Evolutionary conservation across 805 yeast genomes (phyloP).

Genomic region (Yarrowia osloensis): DNA sequence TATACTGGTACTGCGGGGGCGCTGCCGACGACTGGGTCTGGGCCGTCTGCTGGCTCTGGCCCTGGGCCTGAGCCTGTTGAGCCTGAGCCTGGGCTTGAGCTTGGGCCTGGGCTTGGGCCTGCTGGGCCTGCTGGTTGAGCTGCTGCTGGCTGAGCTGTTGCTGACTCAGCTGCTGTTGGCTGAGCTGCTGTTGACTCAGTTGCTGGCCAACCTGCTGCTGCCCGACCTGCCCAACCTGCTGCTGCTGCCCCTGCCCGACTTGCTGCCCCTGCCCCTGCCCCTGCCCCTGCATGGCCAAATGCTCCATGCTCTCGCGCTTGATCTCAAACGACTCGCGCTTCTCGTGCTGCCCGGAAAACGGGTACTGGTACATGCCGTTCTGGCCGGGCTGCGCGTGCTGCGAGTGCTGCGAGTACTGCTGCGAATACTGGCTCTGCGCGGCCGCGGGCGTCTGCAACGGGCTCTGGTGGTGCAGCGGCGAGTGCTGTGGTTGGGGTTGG

Average conservation of each 20-base stretch:
- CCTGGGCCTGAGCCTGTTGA: background rate
- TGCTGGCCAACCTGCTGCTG: background rate
- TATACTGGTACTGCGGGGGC: conserved; percentile 7
- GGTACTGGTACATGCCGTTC: conserved; percentile 1
- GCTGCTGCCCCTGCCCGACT: background rate
- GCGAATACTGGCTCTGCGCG: background rate
- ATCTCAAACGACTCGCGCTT: conserved; percentile 7
- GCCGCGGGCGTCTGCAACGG: background rate
- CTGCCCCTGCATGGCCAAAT: background rate
- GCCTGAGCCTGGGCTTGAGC: background rate
- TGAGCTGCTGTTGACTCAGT: background rate
- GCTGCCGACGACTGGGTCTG: background rate
- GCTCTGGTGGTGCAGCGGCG: conserved; percentile 4
- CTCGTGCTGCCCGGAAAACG: background rate
- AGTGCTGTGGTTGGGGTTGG: background rate
- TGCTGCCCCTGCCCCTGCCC: background rate
- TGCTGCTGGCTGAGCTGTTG: conserved; percentile 5
- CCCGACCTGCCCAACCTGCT: background rate
- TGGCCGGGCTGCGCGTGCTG: background rate
- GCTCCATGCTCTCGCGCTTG: conserved; percentile 2
- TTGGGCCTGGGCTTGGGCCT: background rate
- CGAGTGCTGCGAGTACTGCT: background rate
- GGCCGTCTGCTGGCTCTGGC: background rate
- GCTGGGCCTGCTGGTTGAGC: background rate
- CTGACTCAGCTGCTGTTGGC: background rate